These are phyloP conservation scores for Plasmodium chabaudi DNA, from an alignment of 169 alveolate species.

Conservation along the genomic window DNA sequence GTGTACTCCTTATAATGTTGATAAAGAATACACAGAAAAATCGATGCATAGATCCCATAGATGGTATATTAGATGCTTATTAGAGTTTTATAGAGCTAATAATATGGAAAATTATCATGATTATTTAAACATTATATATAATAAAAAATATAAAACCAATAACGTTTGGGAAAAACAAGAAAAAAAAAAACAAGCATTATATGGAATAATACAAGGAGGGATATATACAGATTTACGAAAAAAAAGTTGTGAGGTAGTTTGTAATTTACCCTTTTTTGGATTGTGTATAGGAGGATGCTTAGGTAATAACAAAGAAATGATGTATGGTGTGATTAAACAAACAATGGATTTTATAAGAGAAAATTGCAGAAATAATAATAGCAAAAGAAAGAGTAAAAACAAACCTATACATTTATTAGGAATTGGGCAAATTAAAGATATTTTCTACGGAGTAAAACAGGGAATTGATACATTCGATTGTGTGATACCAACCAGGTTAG, in stretches of 20 bases:
- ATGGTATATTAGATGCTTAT: conserved; percentile 58
- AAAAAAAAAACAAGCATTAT: conserved; percentile 93
- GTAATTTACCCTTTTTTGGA: conserved; percentile 94
- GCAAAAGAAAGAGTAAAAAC: neutral
- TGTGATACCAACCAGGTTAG: conserved; percentile 99
- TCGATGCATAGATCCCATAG: conserved; percentile 73
- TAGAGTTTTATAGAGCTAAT: conserved; percentile 34
- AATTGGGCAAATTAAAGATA: conserved; percentile 98
- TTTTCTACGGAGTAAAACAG: conserved; percentile 95
- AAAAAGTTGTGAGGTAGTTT: conserved; percentile 79
- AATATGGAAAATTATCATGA: conserved; percentile 58
- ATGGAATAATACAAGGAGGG: conserved; percentile 99
- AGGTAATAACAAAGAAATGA: conserved; percentile 57
- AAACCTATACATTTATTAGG: conserved; percentile 98
- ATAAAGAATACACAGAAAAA: conserved; percentile 38
- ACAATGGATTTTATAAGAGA: conserved; percentile 77
- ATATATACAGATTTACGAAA: conserved; percentile 91
- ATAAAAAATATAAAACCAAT: conserved; percentile 28
- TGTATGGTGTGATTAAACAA: conserved; percentile 39
- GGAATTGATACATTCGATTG: conserved; percentile 99
- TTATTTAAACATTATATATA: conserved; percentile 32
- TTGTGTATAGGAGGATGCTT: conserved; percentile 99
- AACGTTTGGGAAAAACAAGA: conserved; percentile 27
- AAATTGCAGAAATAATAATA: too few relatives aligned
- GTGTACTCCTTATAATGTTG: conserved; percentile 58